Evolutionary conservation across 164 flowering plant genomes (phyloP).

Genomic region (Vitis cinerea): DNA sequence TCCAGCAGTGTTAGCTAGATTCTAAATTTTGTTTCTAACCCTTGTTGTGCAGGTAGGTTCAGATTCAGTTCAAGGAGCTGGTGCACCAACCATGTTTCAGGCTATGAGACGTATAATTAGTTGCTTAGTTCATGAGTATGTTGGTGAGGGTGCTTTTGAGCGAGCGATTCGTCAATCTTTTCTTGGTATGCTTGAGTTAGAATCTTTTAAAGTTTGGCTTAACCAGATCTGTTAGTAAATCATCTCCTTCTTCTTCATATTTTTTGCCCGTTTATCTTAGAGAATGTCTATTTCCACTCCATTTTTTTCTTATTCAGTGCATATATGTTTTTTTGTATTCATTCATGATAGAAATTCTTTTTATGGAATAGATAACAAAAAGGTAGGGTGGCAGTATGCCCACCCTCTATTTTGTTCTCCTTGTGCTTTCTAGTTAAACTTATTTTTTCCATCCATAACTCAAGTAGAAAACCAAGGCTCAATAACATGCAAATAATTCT

Average conservation of each 20-base stretch:
- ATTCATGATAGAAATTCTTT: too few species aligned
- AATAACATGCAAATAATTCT: too few species aligned
- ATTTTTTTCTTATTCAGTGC: too few species aligned
- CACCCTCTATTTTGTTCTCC: too few species aligned
- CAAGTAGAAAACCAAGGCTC: too few species aligned
- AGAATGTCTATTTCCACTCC: background rate
- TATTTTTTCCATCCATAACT: too few species aligned
- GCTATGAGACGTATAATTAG: slow-evolving; percentile 80
- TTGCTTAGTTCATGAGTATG: slow-evolving; percentile 49
- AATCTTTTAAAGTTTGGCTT: background rate
- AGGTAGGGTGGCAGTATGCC: too few species aligned
- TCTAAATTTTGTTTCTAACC: background rate
- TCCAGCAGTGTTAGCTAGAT: background rate
- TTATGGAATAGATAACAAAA: too few species aligned
- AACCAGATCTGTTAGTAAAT: background rate
- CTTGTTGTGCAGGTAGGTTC: slow-evolving; percentile 74
- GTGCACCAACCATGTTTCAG: slow-evolving; percentile 98
- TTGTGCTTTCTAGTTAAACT: too few species aligned
- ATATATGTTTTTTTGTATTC: too few species aligned
- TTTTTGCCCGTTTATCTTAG: background rate
- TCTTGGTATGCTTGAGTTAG: slow-evolving; percentile 51
- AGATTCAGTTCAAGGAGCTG: slow-evolving; percentile 86
- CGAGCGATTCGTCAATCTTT: slow-evolving; percentile 87
- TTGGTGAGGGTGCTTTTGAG: slow-evolving; percentile 64
- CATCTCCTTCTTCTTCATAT: background rate